phyloP scores from a whole-genome alignment of 2,329 filamentous ascomycete species.

The Bipolaris sorokiniana region DNA sequence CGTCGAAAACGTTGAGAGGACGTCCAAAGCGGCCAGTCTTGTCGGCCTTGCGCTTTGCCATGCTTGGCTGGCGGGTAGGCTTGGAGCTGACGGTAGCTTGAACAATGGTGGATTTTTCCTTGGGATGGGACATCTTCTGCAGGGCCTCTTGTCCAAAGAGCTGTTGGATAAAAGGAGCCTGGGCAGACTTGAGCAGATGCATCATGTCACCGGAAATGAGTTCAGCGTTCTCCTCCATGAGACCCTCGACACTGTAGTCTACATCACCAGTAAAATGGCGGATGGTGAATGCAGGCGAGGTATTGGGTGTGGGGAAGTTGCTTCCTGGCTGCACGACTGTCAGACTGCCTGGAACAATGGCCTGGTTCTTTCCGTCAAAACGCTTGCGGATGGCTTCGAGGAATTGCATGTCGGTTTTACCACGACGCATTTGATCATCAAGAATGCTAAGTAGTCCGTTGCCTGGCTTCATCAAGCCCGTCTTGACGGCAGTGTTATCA shows the following conservation, averaged over 20 bases:
- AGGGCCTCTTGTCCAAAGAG: conserved; percentile 96
- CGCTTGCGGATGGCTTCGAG: conserved; percentile 89
- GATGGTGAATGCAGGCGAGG: conserved; percentile 81
- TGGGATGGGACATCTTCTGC: conserved; percentile 90
- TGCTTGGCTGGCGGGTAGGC: conserved; percentile 88
- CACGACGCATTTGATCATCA: conserved; percentile 91
- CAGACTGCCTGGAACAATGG: conserved; percentile 78
- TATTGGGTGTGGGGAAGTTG: conserved; percentile 87
- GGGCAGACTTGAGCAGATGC: conserved; percentile 87
- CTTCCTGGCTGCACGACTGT: conserved; percentile 81
- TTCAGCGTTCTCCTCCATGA: conserved; percentile 95
- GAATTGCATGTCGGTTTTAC: conserved; percentile 86
- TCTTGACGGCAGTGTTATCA: conserved; percentile 94
- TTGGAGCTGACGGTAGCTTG: conserved; percentile 97
- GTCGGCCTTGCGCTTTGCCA: conserved; percentile 79
- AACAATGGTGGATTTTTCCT: conserved; percentile 88
- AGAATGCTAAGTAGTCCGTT: conserved; percentile 94
- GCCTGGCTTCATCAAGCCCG: conserved; percentile 86
- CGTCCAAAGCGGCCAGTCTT: conserved; percentile 57
- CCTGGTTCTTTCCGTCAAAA: conserved; percentile 92
- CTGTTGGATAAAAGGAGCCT: conserved; percentile 84
- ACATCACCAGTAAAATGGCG: conserved; percentile 97
- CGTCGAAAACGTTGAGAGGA: conserved; percentile 49
- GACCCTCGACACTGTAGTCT: conserved; percentile 84
- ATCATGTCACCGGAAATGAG: conserved; percentile 94